A percentile compares a stretch with the other conserved stretches of the same genome.
Evolutionary conservation across 2,329 filamentous ascomycete genomes (phyloP).

Genomic region (Apiospora koreana): DNA sequence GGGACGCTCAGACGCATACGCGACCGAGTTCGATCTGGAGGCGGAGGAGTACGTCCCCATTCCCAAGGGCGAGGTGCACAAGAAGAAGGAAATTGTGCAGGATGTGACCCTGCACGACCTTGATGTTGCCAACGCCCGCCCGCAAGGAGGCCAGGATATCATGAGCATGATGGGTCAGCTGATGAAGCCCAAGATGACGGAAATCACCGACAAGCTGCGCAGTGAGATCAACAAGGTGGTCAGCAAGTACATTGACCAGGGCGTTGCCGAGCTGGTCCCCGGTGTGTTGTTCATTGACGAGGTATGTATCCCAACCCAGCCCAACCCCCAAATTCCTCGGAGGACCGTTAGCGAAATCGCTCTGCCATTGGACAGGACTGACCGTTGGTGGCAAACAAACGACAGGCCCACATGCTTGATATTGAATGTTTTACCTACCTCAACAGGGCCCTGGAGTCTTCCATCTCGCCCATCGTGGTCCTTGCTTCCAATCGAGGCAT

Average conservation of each 20-base stretch:
- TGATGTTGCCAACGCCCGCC: constrained; percentile 91
- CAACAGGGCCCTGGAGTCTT: constrained; percentile 94
- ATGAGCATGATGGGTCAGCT: constrained; percentile 99
- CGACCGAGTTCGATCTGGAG: constrained; percentile 97
- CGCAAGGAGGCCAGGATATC: constrained; percentile 96
- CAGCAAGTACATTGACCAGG: constrained; percentile 98
- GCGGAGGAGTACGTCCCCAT: constrained; percentile 99
- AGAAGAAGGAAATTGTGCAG: constrained; percentile 98
- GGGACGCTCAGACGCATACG: constrained; percentile 92
- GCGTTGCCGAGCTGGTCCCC: constrained; percentile 95
- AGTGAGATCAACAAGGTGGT: constrained; percentile 99
- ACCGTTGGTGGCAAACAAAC: constrained; percentile 22
- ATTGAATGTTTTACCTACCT: constrained; percentile 99
- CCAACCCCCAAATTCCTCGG: background rate
- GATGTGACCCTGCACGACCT: constrained; percentile 97
- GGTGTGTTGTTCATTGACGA: constrained; percentile 98
- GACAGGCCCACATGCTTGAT: constrained; percentile 96
- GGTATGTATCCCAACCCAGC: constrained; percentile 50
- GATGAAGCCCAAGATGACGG: constrained; percentile 99
- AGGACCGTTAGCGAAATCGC: background rate
- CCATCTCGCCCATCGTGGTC: constrained; percentile 94
- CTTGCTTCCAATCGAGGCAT: constrained; percentile 95
- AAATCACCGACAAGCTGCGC: constrained; percentile 97
- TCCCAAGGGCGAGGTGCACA: constrained; percentile 98
- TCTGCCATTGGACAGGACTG: constrained; percentile 16